Conservation (phyloP, 2,329 filamentous ascomycete genomes). For the Blastomyces parvus region DNA sequence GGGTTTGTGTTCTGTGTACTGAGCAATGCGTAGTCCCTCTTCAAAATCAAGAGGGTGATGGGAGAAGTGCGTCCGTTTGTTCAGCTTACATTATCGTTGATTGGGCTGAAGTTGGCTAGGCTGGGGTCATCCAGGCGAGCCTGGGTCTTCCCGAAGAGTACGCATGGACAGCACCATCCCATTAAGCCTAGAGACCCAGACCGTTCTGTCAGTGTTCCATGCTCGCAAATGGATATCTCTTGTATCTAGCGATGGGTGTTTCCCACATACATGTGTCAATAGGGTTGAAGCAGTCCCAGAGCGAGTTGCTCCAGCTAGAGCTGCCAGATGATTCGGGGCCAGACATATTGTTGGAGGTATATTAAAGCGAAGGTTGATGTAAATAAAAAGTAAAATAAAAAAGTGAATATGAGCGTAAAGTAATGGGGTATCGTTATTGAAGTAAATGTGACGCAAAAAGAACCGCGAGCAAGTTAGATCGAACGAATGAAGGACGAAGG, state of each 20-base stretch:
- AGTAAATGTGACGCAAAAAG: neutral
- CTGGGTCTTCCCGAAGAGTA: constrained; percentile 11
- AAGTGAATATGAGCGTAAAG: neutral
- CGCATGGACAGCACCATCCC: constrained; percentile 10
- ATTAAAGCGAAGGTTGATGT: neutral
- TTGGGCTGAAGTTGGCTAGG: constrained; percentile 8
- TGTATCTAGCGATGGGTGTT: too few species aligned
- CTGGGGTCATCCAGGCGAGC: constrained; percentile 6
- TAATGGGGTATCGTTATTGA: neutral
- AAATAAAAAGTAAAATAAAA: neutral
- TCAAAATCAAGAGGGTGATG: neutral
- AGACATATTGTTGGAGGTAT: constrained; percentile 3
- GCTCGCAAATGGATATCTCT: neutral
- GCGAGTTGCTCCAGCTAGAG: constrained; percentile 8
- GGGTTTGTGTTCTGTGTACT: neutral
- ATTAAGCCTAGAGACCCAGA: constrained; percentile 4
- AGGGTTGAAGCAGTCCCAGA: constrained; percentile 9
- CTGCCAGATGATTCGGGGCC: neutral
- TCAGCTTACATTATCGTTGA: constrained; percentile 11
- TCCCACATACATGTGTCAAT: constrained; percentile 10
- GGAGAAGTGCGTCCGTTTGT: neutral
- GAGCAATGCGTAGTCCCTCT: neutral
- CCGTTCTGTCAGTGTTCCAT: neutral
- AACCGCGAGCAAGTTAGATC: neutral
- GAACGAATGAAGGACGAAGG: neutral